Evolutionary conservation across 2,329 filamentous ascomycete species (phyloP), one percentile per base, ranked within the genome.

Genomic region (Neofusicoccum sp.): DNA sequence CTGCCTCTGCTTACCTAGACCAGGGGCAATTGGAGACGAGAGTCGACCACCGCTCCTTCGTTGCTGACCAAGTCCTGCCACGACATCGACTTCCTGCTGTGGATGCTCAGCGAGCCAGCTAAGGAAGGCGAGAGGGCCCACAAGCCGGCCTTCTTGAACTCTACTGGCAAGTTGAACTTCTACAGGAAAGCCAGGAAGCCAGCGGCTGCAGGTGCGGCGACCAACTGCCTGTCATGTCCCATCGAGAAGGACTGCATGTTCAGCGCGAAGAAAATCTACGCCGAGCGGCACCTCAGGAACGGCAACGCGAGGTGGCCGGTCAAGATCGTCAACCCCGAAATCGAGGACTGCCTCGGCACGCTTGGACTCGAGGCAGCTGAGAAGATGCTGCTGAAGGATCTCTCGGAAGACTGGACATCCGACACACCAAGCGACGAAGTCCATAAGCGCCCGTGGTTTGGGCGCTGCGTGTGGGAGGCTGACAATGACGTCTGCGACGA

Each of bases 401-500:
- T 88, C 1, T 67, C 71, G 0, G 80, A 86, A 65, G 82, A 88
- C 68, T 87, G 86, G 64, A 73, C 79, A 34, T 60, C 86, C 69
- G 86, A 87, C 62, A 80, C 74, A 1, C 77, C 81, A 12, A 70
- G 75, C 1, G 70, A 74, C 6, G 73, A 79, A n/a, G 78, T 86
- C 4, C 78, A 81, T 51, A 68, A 69, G 9, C 73, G 83, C 4
- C 76, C 81, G 1, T 88, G 92, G 91, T 98, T 92, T 70, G 95
- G 95, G 0, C 86, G 93, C n/a, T 99, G 95, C 71, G 95, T 98
- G 1, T 98, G 88, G 76, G 95, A 97, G 72, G 81, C 88, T 4
- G 92, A 96, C 76, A 99, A 98, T 75, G 87, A 96, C 69, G 95
- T 98, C 43, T 91, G 88, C 69, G 95, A 99, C 73, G 91, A 98